Base-by-base conservation (phyloP, 2,329 filamentous ascomycete species). In the Curvularia lunata region DNA sequence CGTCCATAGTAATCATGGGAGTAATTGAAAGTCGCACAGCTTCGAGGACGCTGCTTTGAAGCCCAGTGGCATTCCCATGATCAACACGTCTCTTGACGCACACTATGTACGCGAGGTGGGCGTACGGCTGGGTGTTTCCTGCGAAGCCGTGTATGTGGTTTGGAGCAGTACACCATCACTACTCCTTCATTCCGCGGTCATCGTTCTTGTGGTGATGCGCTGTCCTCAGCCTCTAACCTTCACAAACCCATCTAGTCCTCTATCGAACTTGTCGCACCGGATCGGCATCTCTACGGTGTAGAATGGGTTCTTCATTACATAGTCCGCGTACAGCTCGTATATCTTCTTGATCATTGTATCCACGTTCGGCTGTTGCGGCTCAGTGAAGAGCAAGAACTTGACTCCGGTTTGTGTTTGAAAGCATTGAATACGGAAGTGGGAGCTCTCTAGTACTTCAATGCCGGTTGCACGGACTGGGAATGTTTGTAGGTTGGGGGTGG, bases 241-340 rank as follows among this genome's bases (percentile, higher is more conserved):
- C 70, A 97, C 86, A 78, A 93, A 96, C 37, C 88, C 91, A 65
- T 86, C 85, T 64, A 97, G 77, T 77, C 91, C 91, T 68, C 93
- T 84, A 77, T 99, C 95, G 80, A 97, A 99, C 68, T 92, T 90
- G 74, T 98, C 95, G 79, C 95, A 97, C 61, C 95, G 85, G 52
- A 99, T 87, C 6, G 95, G 95, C 93, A 98, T 99, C 81, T 99
- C 95, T 56, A 97, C 83, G 73, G 95, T 93, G 80, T 98, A 98
- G 75, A 99, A 99, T 1, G 95, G 95, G 77, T 99, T 99, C 84
- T 98, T 99, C 92, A 97, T 98, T 67, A 99, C 95, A 76, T 91
- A 98, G 78, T 99, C 95, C 49, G 91, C 86, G 80, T 98, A 99
- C 51, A 98, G 80, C 76, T 98, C 95, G 77, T 99, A 98, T 69